Evolutionary conservation across 164 flowering plant species (phyloP).

Genomic region (Magnolia changhungtana): DNA sequence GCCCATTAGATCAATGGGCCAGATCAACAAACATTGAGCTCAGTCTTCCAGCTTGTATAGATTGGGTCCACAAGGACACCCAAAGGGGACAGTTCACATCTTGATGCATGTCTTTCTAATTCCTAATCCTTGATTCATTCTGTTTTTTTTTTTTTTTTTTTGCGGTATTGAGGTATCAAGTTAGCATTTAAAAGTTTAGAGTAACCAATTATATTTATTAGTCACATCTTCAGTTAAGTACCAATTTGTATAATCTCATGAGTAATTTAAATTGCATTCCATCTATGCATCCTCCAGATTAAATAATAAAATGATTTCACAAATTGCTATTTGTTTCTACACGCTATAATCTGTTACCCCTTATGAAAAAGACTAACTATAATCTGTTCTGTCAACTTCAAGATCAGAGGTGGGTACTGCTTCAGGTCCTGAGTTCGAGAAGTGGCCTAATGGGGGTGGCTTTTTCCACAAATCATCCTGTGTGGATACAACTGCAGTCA

Average conservation of each 20-base stretch:
- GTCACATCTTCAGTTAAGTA: too few relatives aligned
- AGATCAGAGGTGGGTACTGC: constrained; percentile 6
- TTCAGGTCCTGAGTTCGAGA: constrained; percentile 35
- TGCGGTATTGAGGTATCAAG: too few relatives aligned
- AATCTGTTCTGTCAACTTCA: neutral
- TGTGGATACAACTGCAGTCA: constrained; percentile 50
- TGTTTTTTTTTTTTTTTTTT: too few relatives aligned
- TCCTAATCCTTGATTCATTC: too few relatives aligned
- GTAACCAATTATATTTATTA: too few relatives aligned
- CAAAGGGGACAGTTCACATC: too few relatives aligned
- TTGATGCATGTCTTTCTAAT: too few relatives aligned
- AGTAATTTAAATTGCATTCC: neutral
- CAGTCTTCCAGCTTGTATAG: too few relatives aligned
- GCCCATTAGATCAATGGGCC: too few relatives aligned
- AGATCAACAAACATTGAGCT: too few relatives aligned
- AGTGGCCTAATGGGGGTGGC: constrained; percentile 87
- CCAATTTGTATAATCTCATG: neutral
- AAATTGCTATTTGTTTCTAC: neutral
- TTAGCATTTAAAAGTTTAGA: too few relatives aligned
- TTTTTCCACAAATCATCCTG: constrained; percentile 55
- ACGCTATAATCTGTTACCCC: neutral
- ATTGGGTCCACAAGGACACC: too few relatives aligned
- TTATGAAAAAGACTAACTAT: neutral
- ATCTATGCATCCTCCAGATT: neutral
- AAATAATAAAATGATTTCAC: neutral